phyloP scores from a whole-genome alignment of 352 stramenopile genomes.

The Globisporangium heterothallicum region DNA sequence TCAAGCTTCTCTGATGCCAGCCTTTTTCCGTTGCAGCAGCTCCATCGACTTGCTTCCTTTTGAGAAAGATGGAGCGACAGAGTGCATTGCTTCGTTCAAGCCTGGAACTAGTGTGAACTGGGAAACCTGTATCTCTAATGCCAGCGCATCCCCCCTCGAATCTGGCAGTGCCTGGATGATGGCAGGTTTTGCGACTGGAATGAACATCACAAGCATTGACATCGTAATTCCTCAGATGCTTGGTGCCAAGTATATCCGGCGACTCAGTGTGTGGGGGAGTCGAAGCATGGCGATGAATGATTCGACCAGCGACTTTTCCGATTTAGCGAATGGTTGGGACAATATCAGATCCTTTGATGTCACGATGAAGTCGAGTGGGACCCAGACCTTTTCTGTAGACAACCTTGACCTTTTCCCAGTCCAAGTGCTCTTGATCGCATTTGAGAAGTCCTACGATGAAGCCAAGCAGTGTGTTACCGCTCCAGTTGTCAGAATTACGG shows the following conservation, averaged over 20 bases:
- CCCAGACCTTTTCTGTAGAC: constrained; percentile 25
- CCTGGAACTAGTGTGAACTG: constrained; percentile 10
- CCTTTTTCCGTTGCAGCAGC: constrained; percentile 31
- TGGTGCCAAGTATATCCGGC: constrained; percentile 36
- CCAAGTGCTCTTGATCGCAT: constrained; percentile 25
- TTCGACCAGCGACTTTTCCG: constrained; percentile 12
- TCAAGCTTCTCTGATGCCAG: constrained; percentile 16
- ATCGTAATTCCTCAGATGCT: constrained; percentile 38
- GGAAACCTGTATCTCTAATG: constrained; percentile 39
- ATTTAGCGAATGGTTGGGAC: constrained; percentile 33
- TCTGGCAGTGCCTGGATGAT: constrained; percentile 55
- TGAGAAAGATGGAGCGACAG: not conserved
- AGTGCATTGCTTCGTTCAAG: constrained; percentile 18
- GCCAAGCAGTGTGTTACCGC: constrained; percentile 31
- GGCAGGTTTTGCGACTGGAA: constrained; percentile 28
- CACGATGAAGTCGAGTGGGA: constrained; percentile 37
- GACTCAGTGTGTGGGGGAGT: constrained; percentile 47
- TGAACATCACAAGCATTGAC: constrained; percentile 34
- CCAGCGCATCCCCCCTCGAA: constrained; percentile 20
- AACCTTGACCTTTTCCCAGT: constrained; percentile 22
- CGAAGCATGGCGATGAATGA: constrained; percentile 13
- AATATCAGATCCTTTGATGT: constrained; percentile 29
- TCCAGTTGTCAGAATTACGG: constrained; percentile 27
- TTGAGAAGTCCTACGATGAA: constrained; percentile 60
- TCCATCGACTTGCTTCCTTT: constrained; percentile 15